phyloP scores from a whole-genome alignment of 805 yeast genomes.

The Isabelozyma rhagii region DNA sequence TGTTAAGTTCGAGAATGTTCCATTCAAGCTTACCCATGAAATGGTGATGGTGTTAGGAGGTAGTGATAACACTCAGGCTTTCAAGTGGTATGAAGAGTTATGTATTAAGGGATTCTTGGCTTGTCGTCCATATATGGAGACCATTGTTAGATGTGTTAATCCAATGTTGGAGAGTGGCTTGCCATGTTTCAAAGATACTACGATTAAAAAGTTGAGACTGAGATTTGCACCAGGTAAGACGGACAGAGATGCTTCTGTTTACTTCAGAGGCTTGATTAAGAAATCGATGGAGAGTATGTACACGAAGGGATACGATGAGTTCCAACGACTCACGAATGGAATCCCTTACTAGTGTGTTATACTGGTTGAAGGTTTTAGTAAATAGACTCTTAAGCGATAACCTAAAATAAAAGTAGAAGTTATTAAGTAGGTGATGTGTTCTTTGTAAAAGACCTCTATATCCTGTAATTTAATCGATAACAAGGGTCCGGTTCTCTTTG shows the following conservation, averaged over 20 bases:
- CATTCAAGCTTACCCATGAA: constrained; percentile 92
- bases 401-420: too few relatives aligned
- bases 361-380: not conserved
- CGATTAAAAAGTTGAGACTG: constrained; percentile 70
- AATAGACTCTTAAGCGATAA: too few relatives aligned
- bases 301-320: constrained; percentile 95
- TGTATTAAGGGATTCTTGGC: constrained; percentile 91
- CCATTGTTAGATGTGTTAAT: constrained; percentile 75
- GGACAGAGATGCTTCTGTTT: constrained; percentile 81
- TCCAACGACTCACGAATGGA: constrained; percentile 94
- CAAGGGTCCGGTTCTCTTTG: too few relatives aligned
- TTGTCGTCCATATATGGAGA: constrained; percentile 82
- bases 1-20: constrained; percentile 96
- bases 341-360: constrained; percentile 67
- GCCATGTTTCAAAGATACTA: constrained; percentile 90
- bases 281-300: constrained; percentile 83
- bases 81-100: constrained; percentile 88
- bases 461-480: too few relatives aligned
- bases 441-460: too few relatives aligned
- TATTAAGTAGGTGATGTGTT: too few relatives aligned
- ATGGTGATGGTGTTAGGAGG: constrained; percentile 99
- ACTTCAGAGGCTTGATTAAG: constrained; percentile 70
- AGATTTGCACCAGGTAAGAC: constrained; percentile 80
- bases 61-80: constrained; percentile 75
- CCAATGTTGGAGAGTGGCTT: constrained; percentile 96